These are phyloP conservation scores for Pulveroboletus ravenelii DNA, from an alignment of 768 basidiomycete genomes.

Conservation along the genomic window DNA sequence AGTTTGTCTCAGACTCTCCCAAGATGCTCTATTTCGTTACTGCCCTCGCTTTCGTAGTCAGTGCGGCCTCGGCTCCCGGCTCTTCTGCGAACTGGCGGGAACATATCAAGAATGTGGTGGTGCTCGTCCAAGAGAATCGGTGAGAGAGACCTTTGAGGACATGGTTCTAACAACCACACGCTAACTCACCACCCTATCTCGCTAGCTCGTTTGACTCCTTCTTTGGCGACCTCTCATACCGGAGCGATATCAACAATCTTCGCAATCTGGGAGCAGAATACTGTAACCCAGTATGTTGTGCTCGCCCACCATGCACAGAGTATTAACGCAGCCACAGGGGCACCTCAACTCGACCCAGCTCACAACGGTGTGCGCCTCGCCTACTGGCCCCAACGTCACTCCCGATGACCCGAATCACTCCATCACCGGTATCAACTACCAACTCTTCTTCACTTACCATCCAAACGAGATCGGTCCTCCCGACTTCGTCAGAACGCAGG, in stretches of 20 bases:
- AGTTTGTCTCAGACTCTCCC: neutral
- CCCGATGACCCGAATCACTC: conserved; percentile 25
- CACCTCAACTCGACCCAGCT: conserved; percentile 9
- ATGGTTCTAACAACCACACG: neutral
- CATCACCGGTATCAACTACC: conserved; percentile 20
- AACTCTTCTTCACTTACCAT: conserved; percentile 20
- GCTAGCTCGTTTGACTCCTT: conserved; percentile 23
- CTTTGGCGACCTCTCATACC: conserved; percentile 27
- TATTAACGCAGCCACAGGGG: neutral
- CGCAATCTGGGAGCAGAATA: conserved; percentile 16
- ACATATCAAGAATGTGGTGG: conserved; percentile 22
- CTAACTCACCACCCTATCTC: neutral
- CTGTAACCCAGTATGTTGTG: conserved; percentile 20
- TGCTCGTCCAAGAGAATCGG: conserved; percentile 27
- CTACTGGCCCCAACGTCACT: conserved; percentile 14
- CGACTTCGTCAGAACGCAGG: neutral
- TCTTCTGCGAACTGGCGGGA: conserved; percentile 19
- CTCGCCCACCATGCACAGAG: neutral
- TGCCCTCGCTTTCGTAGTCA: conserved; percentile 4
- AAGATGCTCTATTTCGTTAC: conserved; percentile 10
- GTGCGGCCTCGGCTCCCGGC: neutral
- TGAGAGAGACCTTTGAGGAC: neutral
- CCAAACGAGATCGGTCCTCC: conserved; percentile 14
- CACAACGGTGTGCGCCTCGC: conserved; percentile 16
- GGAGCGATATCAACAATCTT: conserved; percentile 20